Evolutionary conservation across 78 protist genomes (phyloP), one percentile per base, ranked within the genome.

Genomic region (Goniomonas avonlea): DNA sequence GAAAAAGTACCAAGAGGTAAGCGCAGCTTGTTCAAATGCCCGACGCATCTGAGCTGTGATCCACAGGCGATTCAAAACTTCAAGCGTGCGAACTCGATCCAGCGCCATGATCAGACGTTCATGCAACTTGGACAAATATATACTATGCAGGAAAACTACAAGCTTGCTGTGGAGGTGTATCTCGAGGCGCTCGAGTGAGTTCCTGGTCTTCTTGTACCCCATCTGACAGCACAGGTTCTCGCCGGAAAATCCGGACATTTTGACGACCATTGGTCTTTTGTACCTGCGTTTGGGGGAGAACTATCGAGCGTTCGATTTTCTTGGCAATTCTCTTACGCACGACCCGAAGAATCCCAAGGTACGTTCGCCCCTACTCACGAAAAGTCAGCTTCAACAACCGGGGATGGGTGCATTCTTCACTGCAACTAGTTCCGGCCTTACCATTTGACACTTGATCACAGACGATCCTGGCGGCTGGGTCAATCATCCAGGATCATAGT

Each of bases 401-500:
- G n/a, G n/a, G n/a, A n/a, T n/a, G n/a, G n/a, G n/a, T n/a, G n/a
- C n/a, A n/a, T n/a, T n/a, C n/a, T n/a, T n/a, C n/a, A n/a, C n/a
- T n/a, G n/a, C n/a, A n/a, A n/a, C n/a, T n/a, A n/a, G n/a, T n/a
- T n/a, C n/a, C n/a, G n/a, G n/a, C n/a, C n/a, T n/a, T n/a, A n/a
- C n/a, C n/a, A n/a, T n/a, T n/a, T n/a, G n/a, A n/a, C n/a, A n/a
- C n/a, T n/a, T n/a, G n/a, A n/a, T n/a, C n/a, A n/a, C n/a, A 71
- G 85, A 75, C 91, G 0, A 86, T 92, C 39, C 73, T 92, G 25
- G 95, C 92, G 11, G 90, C 93, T 25, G 95, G 90, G 11, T 83
- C 91, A 1, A 76, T 89, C 73, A 74, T 89, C 11, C 96, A 92
- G 43, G 86, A 82, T 43, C 73, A 76, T 50, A 37, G 63, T n/a